A percentile compares a stretch with the other conserved stretches of the same genome.
phyloP scores from a whole-genome alignment of 805 yeast species.

The Yamadazyma insecticola region DNA sequence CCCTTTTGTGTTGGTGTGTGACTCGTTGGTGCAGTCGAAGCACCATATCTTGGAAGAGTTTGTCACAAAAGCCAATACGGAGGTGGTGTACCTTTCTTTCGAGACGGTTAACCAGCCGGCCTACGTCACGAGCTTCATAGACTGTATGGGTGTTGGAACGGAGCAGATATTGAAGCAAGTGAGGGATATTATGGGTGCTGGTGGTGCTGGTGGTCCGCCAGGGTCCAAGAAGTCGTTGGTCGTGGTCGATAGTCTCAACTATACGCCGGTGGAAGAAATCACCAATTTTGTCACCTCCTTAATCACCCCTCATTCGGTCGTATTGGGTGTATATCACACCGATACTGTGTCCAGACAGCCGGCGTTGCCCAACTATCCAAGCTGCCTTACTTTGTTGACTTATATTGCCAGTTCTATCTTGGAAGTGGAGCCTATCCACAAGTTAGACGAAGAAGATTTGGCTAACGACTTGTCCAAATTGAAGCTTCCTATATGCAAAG shows the following conservation, averaged over 20 bases:
- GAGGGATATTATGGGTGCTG: neutral
- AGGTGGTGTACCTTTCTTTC: slow-evolving; percentile 49
- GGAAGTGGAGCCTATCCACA: slow-evolving; percentile 46
- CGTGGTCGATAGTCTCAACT: slow-evolving; percentile 63
- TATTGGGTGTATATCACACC: slow-evolving; percentile 35
- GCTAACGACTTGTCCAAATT: slow-evolving; percentile 35
- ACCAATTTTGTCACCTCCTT: slow-evolving; percentile 48
- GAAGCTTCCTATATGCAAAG: slow-evolving; percentile 41
- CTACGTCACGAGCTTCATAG: slow-evolving; percentile 46
- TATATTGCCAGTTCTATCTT: slow-evolving; percentile 76
- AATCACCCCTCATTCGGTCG: slow-evolving; percentile 25
- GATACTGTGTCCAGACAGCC: slow-evolving; percentile 12
- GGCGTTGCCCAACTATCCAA: slow-evolving; percentile 46
- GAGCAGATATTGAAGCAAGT: slow-evolving; percentile 3
- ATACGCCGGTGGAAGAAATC: slow-evolving; percentile 42
- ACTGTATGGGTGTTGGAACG: slow-evolving; percentile 25
- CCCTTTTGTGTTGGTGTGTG: slow-evolving; percentile 68
- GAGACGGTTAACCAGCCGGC: slow-evolving; percentile 57
- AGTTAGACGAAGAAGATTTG: slow-evolving; percentile 45
- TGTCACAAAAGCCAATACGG: slow-evolving; percentile 31
- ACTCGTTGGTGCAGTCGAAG: slow-evolving; percentile 69
- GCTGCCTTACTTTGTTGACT: slow-evolving; percentile 45
- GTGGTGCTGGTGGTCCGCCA: neutral
- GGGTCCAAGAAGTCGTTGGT: slow-evolving; percentile 9
- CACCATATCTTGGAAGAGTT: slow-evolving; percentile 55